Evolutionary conservation across 2,329 filamentous ascomycete species (phyloP).

Genomic region (Helminthosporium solani): DNA sequence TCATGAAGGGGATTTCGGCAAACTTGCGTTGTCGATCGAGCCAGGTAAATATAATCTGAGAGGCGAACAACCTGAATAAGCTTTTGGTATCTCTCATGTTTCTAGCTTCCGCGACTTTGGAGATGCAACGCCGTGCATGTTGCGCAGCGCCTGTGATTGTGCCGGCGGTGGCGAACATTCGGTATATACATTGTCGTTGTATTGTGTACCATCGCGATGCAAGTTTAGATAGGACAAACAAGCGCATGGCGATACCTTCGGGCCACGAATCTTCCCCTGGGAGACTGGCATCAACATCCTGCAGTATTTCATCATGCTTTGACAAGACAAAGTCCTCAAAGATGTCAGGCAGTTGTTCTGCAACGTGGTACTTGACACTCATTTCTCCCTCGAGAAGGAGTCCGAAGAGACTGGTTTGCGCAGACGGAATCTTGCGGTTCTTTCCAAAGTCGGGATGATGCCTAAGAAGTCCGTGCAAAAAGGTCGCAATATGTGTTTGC

Average conservation of each 20-base stretch:
- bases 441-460: slow-evolving; percentile 67
- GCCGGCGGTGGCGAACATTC: slow-evolving; percentile 88
- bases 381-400: slow-evolving; percentile 69
- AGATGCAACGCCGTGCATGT: slow-evolving; percentile 73
- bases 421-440: slow-evolving; percentile 59
- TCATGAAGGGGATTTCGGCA: slow-evolving; percentile 71
- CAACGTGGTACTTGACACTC: slow-evolving; percentile 73
- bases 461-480: slow-evolving; percentile 71
- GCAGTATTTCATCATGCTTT: slow-evolving; percentile 78
- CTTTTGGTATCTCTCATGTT: slow-evolving; percentile 65
- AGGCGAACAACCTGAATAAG: slow-evolving; percentile 80
- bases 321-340: slow-evolving; percentile 82
- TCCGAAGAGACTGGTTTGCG: slow-evolving; percentile 70
- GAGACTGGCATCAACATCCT: slow-evolving; percentile 79
- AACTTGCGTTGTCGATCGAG: slow-evolving; percentile 61
- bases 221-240: slow-evolving; percentile 73
- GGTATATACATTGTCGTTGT: slow-evolving; percentile 82
- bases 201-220: slow-evolving; percentile 84
- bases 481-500: slow-evolving; percentile 64
- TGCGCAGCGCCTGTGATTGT: slow-evolving; percentile 63
- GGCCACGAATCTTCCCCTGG: slow-evolving; percentile 68
- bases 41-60: slow-evolving; percentile 92
- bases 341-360: slow-evolving; percentile 66
- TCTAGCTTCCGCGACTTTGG: slow-evolving; percentile 64
- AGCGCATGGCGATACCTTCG: slow-evolving; percentile 82